Base-by-base conservation (phyloP, 306 rosid genomes). In the Trifolium repens region DNA sequence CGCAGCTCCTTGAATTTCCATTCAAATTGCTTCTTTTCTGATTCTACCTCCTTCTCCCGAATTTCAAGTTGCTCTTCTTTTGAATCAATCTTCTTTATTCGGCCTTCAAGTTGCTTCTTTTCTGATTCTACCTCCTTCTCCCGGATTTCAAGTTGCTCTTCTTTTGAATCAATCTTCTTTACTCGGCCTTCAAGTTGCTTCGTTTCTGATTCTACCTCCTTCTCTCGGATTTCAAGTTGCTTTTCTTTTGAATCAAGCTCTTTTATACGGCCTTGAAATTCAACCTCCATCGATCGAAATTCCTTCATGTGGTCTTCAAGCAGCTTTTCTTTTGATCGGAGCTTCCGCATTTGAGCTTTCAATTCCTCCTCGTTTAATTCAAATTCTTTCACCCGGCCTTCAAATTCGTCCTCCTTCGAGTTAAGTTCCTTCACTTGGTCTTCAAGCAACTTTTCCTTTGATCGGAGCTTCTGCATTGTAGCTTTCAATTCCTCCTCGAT, bases 131-230 rank as follows among this genome's bases (percentile, higher is more conserved):
- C 52, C 16, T 12, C 15, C 16, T 13, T 13, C n/a, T 3, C 5
- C 2, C 15, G 7, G n/a, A 10, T 1, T 34, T 52, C 49, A 1
- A 70, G 34, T 0, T 16, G 47, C 16, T 37, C 76, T n/a, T 75
- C 13, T 15, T 69, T n/a, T 26, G 4, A 60, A 72, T 4, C 67
- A 22, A 87, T 69, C 54, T 81, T 61, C 49, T 30, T 49, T 13
- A 5, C 2, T 13, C 5, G 42, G 0, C 3, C 6, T 22, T 65
- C 67, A 19, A 52, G 32, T 4, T 2, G 1, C 71, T 26, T 77
- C 11, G 68, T 11, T 11, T 52, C 11, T 32, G 7, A 62, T 37
- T 75, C 64, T 14, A 87, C 74, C 47, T 83, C 66, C 57, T 37
- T 35, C 16, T 5, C 12, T 50, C 8, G 42, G 1, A 3, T 14